Percentiles rank a stretch among this genome's conserved stretches.
These are phyloP conservation scores for Xerocomus nothofagi DNA, from an alignment of 1,284 basidiomycete genomes.

Conservation along the genomic window DNA sequence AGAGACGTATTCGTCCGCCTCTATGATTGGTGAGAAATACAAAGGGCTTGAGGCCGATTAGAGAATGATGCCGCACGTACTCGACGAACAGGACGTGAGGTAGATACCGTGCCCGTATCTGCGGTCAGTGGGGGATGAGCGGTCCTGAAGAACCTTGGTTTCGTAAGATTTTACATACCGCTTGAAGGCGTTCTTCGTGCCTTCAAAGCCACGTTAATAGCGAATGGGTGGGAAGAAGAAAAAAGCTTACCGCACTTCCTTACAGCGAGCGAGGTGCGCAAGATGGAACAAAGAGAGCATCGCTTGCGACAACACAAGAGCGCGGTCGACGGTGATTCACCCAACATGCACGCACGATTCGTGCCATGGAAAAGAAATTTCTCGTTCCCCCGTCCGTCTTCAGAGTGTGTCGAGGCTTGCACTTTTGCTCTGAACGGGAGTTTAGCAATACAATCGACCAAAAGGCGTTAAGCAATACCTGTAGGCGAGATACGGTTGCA, in stretches of 20 bases:
- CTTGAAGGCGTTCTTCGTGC: constrained; percentile 21
- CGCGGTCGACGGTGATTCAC: constrained; percentile 15
- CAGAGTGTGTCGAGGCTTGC: constrained; percentile 7
- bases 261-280: constrained; percentile 18
- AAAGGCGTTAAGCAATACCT: constrained; percentile 4
- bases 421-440: constrained; percentile 7
- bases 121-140: neutral
- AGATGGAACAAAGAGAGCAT: constrained; percentile 20
- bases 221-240: neutral
- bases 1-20: constrained; percentile 55
- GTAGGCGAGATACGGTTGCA: constrained; percentile 17
- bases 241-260: constrained; percentile 12
- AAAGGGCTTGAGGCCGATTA: neutral
- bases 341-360: constrained; percentile 18
- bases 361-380: constrained; percentile 18
- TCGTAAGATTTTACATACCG: constrained; percentile 9
- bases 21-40: constrained; percentile 32
- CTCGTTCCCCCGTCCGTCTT: constrained; percentile 17
- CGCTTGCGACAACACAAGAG: constrained; percentile 8
- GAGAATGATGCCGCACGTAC: constrained; percentile 4
- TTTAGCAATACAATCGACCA: neutral
- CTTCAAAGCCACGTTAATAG: constrained; percentile 8
- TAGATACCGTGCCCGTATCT: constrained; percentile 21
- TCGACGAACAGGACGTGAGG: constrained; percentile 18
- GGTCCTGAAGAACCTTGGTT: neutral